phyloP scores from a whole-genome alignment of 2,329 filamentous ascomycete genomes.

The Nigrograna mackinnonii region DNA sequence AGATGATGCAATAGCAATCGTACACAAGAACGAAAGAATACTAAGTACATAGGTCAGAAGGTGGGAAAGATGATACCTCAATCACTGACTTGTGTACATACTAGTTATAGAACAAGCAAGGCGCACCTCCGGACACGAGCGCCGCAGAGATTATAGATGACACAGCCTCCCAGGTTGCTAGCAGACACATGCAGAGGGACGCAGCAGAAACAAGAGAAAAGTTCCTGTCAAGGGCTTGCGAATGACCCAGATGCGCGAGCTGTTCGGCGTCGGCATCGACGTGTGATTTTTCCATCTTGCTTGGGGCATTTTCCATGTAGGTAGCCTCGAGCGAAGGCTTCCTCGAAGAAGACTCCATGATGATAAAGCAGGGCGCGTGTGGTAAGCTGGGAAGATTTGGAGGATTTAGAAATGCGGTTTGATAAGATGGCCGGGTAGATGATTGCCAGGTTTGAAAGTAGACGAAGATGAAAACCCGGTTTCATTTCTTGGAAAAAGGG shows the following conservation, averaged over 20 bases:
- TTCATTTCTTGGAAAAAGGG: too few relatives aligned
- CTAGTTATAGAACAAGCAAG: constrained; percentile 52
- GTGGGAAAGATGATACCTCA: background rate
- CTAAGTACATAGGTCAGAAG: constrained; percentile 21
- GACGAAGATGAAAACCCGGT: too few relatives aligned
- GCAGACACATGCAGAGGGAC: constrained; percentile 51
- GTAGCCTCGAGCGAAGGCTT: too few relatives aligned
- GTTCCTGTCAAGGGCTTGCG: constrained; percentile 31
- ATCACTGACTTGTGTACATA: constrained; percentile 21
- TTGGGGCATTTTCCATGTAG: too few relatives aligned
- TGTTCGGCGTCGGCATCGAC: constrained; percentile 18
- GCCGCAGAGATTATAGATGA: constrained; percentile 51
- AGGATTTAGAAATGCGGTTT: too few relatives aligned
- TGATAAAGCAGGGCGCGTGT: too few relatives aligned
- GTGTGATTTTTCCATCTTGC: too few relatives aligned
- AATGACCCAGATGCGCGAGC: constrained; percentile 23
- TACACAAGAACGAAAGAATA: constrained; percentile 50
- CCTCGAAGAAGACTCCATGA: too few relatives aligned
- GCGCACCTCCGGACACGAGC: constrained; percentile 50
- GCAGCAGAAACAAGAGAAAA: constrained; percentile 51
- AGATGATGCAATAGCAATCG: constrained; percentile 68
- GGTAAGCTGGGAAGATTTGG: too few relatives aligned
- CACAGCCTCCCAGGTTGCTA: constrained; percentile 57
- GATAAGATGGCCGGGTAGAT: too few relatives aligned
- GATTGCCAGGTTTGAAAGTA: too few relatives aligned